phyloP scores from a whole-genome alignment of 2,329 filamentous ascomycete genomes.

The Aspergillus sp. region DNA sequence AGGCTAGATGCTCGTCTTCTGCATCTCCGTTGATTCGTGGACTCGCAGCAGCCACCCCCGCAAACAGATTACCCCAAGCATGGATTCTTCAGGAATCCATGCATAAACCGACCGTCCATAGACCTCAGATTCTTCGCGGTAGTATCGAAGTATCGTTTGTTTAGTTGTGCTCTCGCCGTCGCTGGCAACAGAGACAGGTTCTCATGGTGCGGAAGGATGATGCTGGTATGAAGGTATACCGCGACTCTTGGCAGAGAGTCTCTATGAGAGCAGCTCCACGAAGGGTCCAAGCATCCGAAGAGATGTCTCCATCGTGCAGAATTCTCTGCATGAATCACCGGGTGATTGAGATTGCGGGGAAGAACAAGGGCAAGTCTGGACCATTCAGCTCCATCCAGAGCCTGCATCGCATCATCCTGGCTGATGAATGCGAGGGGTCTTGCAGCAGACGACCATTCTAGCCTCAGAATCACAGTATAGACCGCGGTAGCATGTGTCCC shows the following conservation, averaged over 20 bases:
- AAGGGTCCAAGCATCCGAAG: not conserved
- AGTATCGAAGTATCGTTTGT: not conserved
- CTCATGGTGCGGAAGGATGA: too few species aligned
- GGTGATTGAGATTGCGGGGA: not conserved
- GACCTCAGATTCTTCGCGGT: not conserved
- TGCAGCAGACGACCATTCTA: not conserved
- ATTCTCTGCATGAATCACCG: not conserved
- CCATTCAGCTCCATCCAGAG: not conserved
- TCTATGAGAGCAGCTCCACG: not conserved
- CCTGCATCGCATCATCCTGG: not conserved
- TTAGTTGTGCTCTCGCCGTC: not conserved
- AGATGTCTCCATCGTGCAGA: not conserved
- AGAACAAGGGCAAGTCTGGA: not conserved
- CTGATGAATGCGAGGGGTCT: not conserved
- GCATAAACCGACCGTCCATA: not conserved
- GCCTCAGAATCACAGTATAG: not conserved
- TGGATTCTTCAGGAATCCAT: not conserved
- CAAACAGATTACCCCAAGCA: not conserved
- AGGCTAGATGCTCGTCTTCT: too few species aligned
- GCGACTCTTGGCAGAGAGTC: too few species aligned
- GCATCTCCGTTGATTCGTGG: not conserved
- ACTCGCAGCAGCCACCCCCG: not conserved
- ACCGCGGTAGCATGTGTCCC: conserved; percentile 6
- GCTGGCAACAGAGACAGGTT: too few species aligned
- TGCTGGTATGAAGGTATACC: too few species aligned